phyloP scores from a whole-genome alignment of 768 basidiomycete genomes.

The Amanita molliuscula region DNA sequence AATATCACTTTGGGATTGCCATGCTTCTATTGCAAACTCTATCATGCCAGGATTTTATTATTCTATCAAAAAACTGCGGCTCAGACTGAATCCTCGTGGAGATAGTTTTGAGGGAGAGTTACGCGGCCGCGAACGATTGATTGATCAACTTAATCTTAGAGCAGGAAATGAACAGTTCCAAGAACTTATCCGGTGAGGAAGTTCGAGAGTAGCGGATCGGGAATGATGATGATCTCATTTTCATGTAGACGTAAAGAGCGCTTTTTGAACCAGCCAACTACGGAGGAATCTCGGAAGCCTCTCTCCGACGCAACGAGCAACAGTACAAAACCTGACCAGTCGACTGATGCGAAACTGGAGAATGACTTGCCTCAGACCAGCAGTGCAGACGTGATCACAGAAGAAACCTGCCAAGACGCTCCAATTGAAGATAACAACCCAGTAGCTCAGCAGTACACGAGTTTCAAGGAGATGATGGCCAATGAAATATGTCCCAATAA shows the following conservation, averaged over 20 bases:
- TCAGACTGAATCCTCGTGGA: conserved; percentile 25
- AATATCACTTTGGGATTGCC: conserved; percentile 39
- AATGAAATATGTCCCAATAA: conserved; percentile 22
- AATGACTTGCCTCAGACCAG: neutral
- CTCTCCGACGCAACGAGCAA: neutral
- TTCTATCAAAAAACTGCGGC: conserved; percentile 38
- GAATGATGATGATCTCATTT: neutral
- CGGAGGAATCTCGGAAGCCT: neutral
- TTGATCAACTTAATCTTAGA: conserved; percentile 31
- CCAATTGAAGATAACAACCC: neutral
- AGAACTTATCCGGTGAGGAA: conserved; percentile 30
- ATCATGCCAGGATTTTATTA: conserved; percentile 33
- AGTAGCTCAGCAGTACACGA: conserved; percentile 10
- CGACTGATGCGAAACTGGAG: neutral
- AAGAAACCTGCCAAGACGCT: neutral
- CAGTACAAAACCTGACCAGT: neutral
- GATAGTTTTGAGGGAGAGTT: conserved; percentile 30
- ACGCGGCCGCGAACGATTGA: conserved; percentile 34
- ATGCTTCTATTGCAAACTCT: conserved; percentile 26
- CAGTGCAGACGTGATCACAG: neutral
- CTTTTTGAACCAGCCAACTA: neutral
- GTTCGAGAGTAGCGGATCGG: neutral
- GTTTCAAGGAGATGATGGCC: conserved; percentile 27
- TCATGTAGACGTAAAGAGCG: neutral
- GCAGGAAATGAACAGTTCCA: conserved; percentile 27